Percentiles rank a stretch among this genome's conserved stretches.
Conservation (phyloP, 2,329 filamentous ascomycete genomes). For the Dactylonectria macrodidyma region DNA sequence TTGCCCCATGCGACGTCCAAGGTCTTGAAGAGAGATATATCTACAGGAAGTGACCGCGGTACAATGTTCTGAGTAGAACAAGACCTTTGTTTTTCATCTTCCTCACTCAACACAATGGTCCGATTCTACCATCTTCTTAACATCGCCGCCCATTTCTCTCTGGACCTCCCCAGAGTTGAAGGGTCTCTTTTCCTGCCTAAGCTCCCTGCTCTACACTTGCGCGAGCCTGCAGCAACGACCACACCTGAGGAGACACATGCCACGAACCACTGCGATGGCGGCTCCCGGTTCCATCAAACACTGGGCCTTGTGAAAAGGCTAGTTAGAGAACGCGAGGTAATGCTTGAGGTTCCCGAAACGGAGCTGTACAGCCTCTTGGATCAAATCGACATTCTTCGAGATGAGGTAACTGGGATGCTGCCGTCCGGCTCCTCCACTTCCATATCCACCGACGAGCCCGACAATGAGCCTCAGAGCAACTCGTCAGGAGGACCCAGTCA, state of each 20-base stretch:
- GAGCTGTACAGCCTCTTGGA: constrained; percentile 47
- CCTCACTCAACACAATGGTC: constrained; percentile 41
- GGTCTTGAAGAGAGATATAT: constrained; percentile 39
- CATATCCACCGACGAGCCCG: constrained; percentile 7
- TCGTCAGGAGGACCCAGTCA: neutral
- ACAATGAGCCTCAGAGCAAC: constrained; percentile 1
- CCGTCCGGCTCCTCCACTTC: constrained; percentile 25
- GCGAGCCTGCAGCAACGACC: constrained; percentile 27
- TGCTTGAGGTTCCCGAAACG: constrained; percentile 45
- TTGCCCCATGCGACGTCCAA: constrained; percentile 49
- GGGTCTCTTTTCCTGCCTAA: constrained; percentile 33
- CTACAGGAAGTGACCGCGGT: constrained; percentile 16
- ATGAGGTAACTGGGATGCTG: constrained; percentile 48
- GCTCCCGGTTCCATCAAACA: constrained; percentile 32
- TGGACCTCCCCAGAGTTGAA: constrained; percentile 23
- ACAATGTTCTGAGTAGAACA: constrained; percentile 9
- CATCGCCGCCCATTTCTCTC: constrained; percentile 33
- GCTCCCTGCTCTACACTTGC: constrained; percentile 27
- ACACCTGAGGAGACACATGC: constrained; percentile 27
- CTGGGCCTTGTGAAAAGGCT: constrained; percentile 40
- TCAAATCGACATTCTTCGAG: constrained; percentile 48
- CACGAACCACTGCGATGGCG: constrained; percentile 26
- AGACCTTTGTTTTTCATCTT: constrained; percentile 9
- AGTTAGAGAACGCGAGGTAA: constrained; percentile 44
- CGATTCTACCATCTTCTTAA: constrained; percentile 40